A percentile compares a stretch with the other conserved stretches of the same genome.
Conservation (phyloP, 768 basidiomycete genomes). For the Leccinum subgranulosum region DNA sequence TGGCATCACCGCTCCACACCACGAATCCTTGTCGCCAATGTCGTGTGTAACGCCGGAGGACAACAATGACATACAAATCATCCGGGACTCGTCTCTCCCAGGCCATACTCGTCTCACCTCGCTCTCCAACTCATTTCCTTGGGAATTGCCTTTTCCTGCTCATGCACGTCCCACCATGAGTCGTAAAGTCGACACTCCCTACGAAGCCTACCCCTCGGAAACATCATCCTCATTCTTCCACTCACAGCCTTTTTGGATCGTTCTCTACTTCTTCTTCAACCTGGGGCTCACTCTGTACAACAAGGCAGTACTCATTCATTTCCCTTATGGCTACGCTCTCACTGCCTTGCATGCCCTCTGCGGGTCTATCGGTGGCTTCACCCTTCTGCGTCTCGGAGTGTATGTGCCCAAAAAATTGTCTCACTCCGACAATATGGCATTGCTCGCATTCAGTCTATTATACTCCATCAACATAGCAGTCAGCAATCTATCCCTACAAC, state of each 20-base stretch:
- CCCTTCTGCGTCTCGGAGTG: slow-evolving; percentile 54
- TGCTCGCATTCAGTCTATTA: slow-evolving; percentile 81
- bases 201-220: slow-evolving; percentile 10
- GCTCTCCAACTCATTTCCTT: slow-evolving; percentile 13
- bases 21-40: background rate
- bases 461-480: slow-evolving; percentile 95
- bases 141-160: slow-evolving; percentile 18
- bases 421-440: slow-evolving; percentile 50
- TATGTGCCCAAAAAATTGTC: slow-evolving; percentile 59
- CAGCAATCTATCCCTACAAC: slow-evolving; percentile 84
- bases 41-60: slow-evolving; percentile 7
- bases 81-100: background rate
- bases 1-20: slow-evolving; percentile 6
- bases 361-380: slow-evolving; percentile 75
- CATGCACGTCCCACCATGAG: slow-evolving; percentile 1
- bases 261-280: slow-evolving; percentile 87
- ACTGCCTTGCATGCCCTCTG: slow-evolving; percentile 90
- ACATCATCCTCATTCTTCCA: slow-evolving; percentile 20
- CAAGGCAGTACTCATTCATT: slow-evolving; percentile 86
- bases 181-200: background rate
- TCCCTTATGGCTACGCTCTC: slow-evolving; percentile 95
- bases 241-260: slow-evolving; percentile 57
- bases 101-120: slow-evolving; percentile 3
- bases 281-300: slow-evolving; percentile 92
- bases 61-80: background rate